Evolutionary conservation across 306 rosid species (phyloP).

Genomic region (Crotalaria pallida): DNA sequence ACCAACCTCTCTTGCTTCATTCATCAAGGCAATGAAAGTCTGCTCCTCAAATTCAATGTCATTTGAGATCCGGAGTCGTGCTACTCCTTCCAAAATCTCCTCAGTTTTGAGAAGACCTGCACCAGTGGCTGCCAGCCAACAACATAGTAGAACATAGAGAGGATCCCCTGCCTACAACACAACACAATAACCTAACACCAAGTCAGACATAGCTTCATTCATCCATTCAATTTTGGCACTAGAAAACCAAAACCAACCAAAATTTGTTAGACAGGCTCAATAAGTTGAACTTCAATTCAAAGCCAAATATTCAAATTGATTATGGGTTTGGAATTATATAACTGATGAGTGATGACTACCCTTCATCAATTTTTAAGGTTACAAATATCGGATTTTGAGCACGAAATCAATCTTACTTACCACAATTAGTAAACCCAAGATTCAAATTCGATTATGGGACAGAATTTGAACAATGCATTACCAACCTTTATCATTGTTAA

Average conservation of each 20-base stretch:
- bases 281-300: too few species aligned
- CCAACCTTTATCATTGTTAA: slow-evolving; percentile 15
- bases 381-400: background rate
- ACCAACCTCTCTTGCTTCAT: slow-evolving; percentile 82
- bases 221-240: background rate
- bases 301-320: too few species aligned
- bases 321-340: too few species aligned
- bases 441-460: background rate
- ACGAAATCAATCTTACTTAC: background rate
- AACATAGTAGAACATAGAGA: slow-evolving; percentile 72
- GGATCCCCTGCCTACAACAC: slow-evolving; percentile 81
- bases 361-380: background rate
- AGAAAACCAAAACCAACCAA: background rate
- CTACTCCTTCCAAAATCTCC: slow-evolving; percentile 87
- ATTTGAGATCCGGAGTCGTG: slow-evolving; percentile 68
- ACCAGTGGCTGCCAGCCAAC: slow-evolving; percentile 87
- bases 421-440: background rate
- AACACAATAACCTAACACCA: slow-evolving; percentile 22
- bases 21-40: slow-evolving; percentile 73
- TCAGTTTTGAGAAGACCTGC: slow-evolving; percentile 95
- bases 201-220: slow-evolving; percentile 11
- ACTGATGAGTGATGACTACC: background rate
- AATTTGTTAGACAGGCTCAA: too few species aligned
- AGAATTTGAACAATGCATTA: background rate
- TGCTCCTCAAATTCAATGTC: slow-evolving; percentile 93